phyloP scores from a whole-genome alignment of 768 basidiomycete genomes.

The Termitomyces sp. region DNA sequence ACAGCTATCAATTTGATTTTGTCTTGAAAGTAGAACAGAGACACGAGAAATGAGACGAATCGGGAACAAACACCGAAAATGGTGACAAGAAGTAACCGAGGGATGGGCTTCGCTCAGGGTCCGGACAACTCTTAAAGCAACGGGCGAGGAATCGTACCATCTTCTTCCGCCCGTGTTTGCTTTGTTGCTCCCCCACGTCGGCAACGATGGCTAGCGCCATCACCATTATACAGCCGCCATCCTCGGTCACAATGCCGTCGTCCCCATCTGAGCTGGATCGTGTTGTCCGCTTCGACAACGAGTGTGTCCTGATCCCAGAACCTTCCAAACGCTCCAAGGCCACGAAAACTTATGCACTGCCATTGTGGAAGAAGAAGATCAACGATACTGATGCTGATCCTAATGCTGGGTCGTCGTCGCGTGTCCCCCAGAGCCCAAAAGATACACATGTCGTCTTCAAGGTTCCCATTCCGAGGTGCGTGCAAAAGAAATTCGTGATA shows the following conservation, averaged over 20 bases:
- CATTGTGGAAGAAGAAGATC: conserved; percentile 51
- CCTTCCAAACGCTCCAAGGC: conserved; percentile 42
- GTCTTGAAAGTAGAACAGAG: conserved; percentile 7
- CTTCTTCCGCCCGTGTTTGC: conserved; percentile 5
- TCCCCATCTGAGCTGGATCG: conserved; percentile 14
- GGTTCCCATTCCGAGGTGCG: conserved; percentile 58
- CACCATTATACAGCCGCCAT: conserved; percentile 3
- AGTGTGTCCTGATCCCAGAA: conserved; percentile 76
- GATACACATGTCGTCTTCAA: conserved; percentile 50
- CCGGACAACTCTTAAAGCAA: conserved; percentile 7
- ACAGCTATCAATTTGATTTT: neutral
- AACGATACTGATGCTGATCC: conserved; percentile 22
- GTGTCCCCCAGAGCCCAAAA: conserved; percentile 20
- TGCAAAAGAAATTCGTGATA: conserved; percentile 1
- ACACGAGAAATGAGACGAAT: neutral
- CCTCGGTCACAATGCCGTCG: conserved; percentile 9
- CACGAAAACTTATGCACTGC: conserved; percentile 64
- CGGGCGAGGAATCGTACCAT: conserved; percentile 12
- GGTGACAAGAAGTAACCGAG: conserved; percentile 7
- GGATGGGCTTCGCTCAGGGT: conserved; percentile 12
- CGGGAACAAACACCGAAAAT: neutral
- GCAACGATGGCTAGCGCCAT: conserved; percentile 14
- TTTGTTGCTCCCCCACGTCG: conserved; percentile 7
- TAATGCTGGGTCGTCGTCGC: conserved; percentile 14
- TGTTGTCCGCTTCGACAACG: conserved; percentile 64